Percentiles rank a stretch among this genome's conserved stretches.
Conservation (phyloP, 768 basidiomycete genomes). For the Phlebiopsis flavidoalba region DNA sequence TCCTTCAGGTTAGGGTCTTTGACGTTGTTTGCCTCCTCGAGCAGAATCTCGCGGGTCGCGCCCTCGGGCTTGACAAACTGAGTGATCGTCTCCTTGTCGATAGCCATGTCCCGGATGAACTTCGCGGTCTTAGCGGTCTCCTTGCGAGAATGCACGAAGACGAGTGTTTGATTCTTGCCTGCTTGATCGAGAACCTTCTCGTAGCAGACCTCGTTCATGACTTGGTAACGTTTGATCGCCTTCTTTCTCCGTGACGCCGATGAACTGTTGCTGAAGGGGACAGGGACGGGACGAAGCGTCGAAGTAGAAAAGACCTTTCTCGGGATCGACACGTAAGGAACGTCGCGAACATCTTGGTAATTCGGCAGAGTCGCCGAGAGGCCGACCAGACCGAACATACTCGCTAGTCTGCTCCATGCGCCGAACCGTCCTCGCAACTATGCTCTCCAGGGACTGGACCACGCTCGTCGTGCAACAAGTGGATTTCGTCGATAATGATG, state of each 20-base stretch:
- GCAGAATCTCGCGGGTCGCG: conserved; percentile 85
- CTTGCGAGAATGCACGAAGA: conserved; percentile 98
- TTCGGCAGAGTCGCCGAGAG: conserved; percentile 98
- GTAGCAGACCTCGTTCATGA: conserved; percentile 99
- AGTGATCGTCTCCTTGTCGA: conserved; percentile 95
- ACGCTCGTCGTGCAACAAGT: conserved; percentile 94
- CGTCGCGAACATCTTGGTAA: conserved; percentile 93
- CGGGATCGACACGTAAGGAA: conserved; percentile 93
- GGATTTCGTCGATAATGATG: conserved; percentile 98
- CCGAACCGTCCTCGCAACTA: conserved; percentile 85
- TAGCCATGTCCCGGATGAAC: conserved; percentile 90
- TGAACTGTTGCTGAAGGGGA: conserved; percentile 92
- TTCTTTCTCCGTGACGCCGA: conserved; percentile 99
- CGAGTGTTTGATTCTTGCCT: conserved; percentile 85
- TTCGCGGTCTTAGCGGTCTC: conserved; percentile 97
- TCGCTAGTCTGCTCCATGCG: conserved; percentile 93
- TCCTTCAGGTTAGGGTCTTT: conserved; percentile 83
- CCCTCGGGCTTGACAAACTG: conserved; percentile 94
- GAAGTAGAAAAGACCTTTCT: conserved; percentile 94
- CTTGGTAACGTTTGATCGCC: conserved; percentile 96
- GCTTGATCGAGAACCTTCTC: conserved; percentile 96
- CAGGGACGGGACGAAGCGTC: conserved; percentile 93
- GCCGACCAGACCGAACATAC: conserved; percentile 90
- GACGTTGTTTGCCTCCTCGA: conserved; percentile 76
- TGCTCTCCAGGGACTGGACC: conserved; percentile 93